A percentile compares a stretch with the other conserved stretches of the same genome.
Conservation (phyloP, 148 eudicot genomes). For the Agrostemma githago region DNA sequence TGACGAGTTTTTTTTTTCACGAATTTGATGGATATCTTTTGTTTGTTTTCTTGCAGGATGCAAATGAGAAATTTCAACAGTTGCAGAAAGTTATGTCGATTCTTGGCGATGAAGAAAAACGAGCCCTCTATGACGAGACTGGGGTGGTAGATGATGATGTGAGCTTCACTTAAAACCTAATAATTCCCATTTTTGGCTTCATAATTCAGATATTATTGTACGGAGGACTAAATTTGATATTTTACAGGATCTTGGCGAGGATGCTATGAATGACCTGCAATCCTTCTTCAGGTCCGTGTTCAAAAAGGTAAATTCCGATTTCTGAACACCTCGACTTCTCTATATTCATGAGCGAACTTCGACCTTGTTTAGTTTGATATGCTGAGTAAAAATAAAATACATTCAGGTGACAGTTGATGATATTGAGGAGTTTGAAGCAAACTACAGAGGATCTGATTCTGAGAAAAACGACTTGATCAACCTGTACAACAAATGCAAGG, state of each 20-base stretch:
- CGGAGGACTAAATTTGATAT: background rate
- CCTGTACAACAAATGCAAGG: slow-evolving; percentile 71
- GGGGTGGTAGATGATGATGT: slow-evolving; percentile 95
- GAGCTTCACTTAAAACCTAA: slow-evolving; percentile 32
- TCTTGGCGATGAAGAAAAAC: slow-evolving; percentile 92
- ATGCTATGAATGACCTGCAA: slow-evolving; percentile 55
- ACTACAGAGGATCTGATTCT: slow-evolving; percentile 90
- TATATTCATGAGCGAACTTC: background rate
- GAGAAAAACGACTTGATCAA: slow-evolving; percentile 81
- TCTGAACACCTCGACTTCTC: background rate
- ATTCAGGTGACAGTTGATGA: slow-evolving; percentile 82
- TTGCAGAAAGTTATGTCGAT: slow-evolving; percentile 92
- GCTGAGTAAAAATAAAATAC: background rate
- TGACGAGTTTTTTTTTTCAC: background rate
- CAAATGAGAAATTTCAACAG: slow-evolving; percentile 94
- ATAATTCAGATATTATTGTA: background rate
- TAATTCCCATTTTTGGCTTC: background rate
- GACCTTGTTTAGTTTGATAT: background rate
- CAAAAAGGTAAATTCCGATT: slow-evolving; percentile 51
- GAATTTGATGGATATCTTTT: background rate
- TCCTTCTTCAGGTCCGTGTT: slow-evolving; percentile 72
- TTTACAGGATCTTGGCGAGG: slow-evolving; percentile 77
- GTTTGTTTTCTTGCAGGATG: slow-evolving; percentile 42
- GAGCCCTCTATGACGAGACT: slow-evolving; percentile 88
- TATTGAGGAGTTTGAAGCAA: slow-evolving; percentile 95